Conservation (phyloP, 441 rosid genomes). For the Codiaeum variegatum region DNA sequence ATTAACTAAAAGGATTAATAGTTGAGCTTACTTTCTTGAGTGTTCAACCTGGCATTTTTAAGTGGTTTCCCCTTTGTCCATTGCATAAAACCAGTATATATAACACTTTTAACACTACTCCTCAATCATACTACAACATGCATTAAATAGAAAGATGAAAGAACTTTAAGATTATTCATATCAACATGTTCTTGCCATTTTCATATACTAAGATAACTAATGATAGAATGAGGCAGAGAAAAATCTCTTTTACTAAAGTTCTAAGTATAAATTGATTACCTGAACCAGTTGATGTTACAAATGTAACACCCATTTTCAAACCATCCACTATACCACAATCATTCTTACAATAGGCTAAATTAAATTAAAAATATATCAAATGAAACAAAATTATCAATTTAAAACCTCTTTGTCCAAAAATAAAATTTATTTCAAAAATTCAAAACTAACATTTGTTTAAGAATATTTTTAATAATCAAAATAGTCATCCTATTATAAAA, state of each 20-base stretch:
- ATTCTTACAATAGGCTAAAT: no score
- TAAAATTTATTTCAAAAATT: no score
- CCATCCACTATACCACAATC: no score
- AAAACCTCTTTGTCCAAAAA: no score
- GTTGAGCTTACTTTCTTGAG: slow-evolving; percentile 56
- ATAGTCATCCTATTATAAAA: no score
- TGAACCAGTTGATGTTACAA: slow-evolving; percentile 54
- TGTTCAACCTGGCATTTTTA: slow-evolving; percentile 73
- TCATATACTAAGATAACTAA: neutral
- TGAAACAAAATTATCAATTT: no score
- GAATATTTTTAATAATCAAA: no score
- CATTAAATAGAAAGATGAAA: neutral
- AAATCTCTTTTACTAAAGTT: slow-evolving; percentile 10
- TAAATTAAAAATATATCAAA: no score
- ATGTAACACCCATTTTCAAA: no score
- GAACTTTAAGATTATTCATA: no score
- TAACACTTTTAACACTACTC: neutral
- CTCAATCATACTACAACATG: neutral
- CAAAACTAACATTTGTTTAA: no score
- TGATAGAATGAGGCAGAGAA: neutral
- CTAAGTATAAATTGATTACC: slow-evolving; percentile 29
- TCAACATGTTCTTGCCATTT: neutral
- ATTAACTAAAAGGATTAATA: neutral
- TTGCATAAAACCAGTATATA: slow-evolving; percentile 32
- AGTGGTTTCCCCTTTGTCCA: slow-evolving; percentile 59